These are phyloP conservation scores for Epichloe typhina DNA, from an alignment of 2,329 filamentous ascomycete species.

Conservation along the genomic window DNA sequence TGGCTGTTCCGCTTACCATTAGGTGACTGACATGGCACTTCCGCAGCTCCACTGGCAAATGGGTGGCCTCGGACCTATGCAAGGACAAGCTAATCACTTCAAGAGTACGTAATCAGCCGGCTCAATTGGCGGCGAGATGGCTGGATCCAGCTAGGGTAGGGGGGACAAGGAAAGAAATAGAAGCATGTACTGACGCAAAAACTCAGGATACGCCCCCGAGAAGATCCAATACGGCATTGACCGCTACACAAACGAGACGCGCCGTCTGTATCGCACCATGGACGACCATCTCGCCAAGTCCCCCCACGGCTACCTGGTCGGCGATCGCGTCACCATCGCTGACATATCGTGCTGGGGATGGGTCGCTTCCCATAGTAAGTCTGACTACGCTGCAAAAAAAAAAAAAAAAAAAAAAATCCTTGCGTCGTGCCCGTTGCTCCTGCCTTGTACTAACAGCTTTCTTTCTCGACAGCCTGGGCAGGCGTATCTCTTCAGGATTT, in stretches of 20 bases:
- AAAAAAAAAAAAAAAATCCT: too few relatives aligned
- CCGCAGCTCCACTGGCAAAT: conserved; percentile 57
- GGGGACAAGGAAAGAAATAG: background rate
- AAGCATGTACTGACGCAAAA: background rate
- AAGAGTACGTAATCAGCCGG: conserved; percentile 30
- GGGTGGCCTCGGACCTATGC: conserved; percentile 70
- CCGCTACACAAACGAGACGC: conserved; percentile 71
- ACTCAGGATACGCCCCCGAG: conserved; percentile 55
- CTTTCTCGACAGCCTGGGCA: conserved; percentile 16
- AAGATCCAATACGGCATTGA: conserved; percentile 72
- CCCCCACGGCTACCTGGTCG: conserved; percentile 45
- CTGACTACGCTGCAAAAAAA: too few relatives aligned
- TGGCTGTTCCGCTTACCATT: background rate
- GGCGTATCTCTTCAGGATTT: conserved; percentile 56
- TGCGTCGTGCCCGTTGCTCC: background rate
- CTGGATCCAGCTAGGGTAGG: too few relatives aligned
- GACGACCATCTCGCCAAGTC: conserved; percentile 54
- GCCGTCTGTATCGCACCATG: conserved; percentile 67
- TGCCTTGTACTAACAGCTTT: background rate
- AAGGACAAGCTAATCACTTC: conserved; percentile 74
- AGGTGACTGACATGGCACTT: background rate
- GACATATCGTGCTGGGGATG: conserved; percentile 76
- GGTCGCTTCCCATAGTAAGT: conserved; percentile 42
- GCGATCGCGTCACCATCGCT: conserved; percentile 57
- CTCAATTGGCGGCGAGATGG: too few relatives aligned